Base-by-base conservation (phyloP, 2,329 filamentous ascomycete genomes). In the Colletotrichum somersetense region DNA sequence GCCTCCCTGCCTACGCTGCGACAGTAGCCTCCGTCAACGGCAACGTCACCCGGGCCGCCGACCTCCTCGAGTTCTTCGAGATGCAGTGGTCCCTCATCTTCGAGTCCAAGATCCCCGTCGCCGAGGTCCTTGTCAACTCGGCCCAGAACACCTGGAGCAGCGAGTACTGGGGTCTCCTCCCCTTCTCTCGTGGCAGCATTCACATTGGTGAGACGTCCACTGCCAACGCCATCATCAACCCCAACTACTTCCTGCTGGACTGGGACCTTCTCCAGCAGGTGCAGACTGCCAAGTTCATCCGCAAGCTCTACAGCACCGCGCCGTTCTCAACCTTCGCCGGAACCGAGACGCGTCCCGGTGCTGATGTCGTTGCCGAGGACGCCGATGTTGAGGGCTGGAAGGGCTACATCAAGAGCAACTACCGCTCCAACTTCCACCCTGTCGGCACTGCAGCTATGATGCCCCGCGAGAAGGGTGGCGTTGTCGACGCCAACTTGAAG, bases 371-470 rank as follows among this genome's bases (percentile, higher is more conserved):
- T 35, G 77, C 80, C 2, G 73, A 70, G 0, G 77, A 81, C 46
- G 78, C 81, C 12, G 78, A 76, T 1, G 76, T 80, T 20, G 75
- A 62, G 16, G 70, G 56, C 16, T 70, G 70, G 70, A 48, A 48
- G 16, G 46, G 38, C 46, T 72, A 67, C 66, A 56, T 72, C 26
- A 68, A 58, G 30, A 46, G 55, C 35, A 72, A 69, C 69, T 72
- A 72, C 48, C 70, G 70, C 16, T 72, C 79, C 1, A 82, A 82
- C 30, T 85, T 85, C 56, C 86, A 88, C 74, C 81, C 84, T 0
- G 79, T 83, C 33, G 85, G 85, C 2, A 87, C 86, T 0, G 81
- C 84, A 3, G 81, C 86, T 4, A 89, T 89, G 86, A 83, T 88
- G 80, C 81, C 85, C 2, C 78, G 81, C 16, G 81, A 84, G 38